Base-by-base conservation (phyloP, 306 rosid genomes). In the Inga leiocalycina region DNA sequence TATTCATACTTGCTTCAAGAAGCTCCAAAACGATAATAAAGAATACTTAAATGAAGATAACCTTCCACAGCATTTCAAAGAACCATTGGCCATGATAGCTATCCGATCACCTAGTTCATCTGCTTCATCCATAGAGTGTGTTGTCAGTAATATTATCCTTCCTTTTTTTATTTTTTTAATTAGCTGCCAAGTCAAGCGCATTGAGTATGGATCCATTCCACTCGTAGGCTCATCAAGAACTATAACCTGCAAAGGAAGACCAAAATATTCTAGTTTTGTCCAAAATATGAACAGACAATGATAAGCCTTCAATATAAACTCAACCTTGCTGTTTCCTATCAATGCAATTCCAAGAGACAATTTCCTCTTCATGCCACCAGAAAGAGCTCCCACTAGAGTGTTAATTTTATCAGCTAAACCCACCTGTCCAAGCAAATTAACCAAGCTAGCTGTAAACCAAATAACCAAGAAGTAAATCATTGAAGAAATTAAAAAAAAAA, bases 91-190 rank as follows among this genome's bases (percentile, higher is more conserved):
- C 99, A 95, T 95, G 87, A 95, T 95, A 76, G 99, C 98, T 83
- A 95, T 95, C 79, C 97, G 93, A 83, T 95, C 99, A 82, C 99
- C 98, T 76, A 95, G 90, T 81, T 90, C 99, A 79, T 95, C 99
- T 20, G 99, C 99, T 92, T 95, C 99, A 88, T 95, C 99, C 99
- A 95, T 95, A 75, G 99, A 95, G 84, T 95, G 99, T 56, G 99
- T 95, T 68, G 99, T 95, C 70, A 95, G 88, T 79, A 95, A 90
- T 75, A 95, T 93, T 88, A 95, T 95, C 91, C 98, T 93, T 71
- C 98, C 97, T 85, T 95, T 95, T 69, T 90, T 95, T 44, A 91
- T 89, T 86, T 92, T 93, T 86, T 95, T 95, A 73, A 95, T 95
- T 78, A 95, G 87, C 83, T 95, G 99, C 99, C 99, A 93, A 66